These are phyloP conservation scores for Mortierella sp. DNA, from an alignment of 371 early-diverging fungal genomes.

Conservation along the genomic window DNA sequence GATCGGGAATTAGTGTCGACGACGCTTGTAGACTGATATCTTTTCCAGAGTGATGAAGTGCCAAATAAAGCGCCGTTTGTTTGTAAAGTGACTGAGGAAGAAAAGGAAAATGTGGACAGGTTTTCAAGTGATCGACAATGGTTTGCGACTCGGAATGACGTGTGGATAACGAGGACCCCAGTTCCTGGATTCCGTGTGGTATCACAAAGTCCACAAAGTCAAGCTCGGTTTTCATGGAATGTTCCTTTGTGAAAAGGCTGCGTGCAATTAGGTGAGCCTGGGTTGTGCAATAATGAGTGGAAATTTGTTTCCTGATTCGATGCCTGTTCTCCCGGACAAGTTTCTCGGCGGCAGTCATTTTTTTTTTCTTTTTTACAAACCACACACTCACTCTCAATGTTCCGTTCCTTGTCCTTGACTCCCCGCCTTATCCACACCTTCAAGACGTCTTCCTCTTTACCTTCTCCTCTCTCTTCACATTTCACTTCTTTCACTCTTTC, in stretches of 20 bases:
- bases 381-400: not conserved
- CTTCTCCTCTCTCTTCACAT: not conserved
- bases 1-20: constrained; percentile 29
- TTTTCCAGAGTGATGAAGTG: too few species aligned
- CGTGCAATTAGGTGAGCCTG: not conserved
- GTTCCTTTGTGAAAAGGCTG: too few species aligned
- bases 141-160: not conserved
- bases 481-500: not conserved
- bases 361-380: not conserved
- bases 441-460: not conserved
- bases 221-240: too few species aligned
- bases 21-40: constrained; percentile 20
- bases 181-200: not conserved
- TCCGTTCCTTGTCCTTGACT: constrained; percentile 5
- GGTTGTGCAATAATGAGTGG: not conserved
- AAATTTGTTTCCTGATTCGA: not conserved
- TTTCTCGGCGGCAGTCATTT: not conserved
- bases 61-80: not conserved
- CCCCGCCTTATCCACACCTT: not conserved
- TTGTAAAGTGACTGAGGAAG: not conserved
- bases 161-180: not conserved
- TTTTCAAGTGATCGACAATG: not conserved
- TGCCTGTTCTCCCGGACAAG: not conserved
- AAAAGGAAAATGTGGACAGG: not conserved
- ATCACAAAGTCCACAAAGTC: not conserved